Evolutionary conservation across 176 grass and related monocot genomes (phyloP), one percentile per base, ranked within the genome.

Genomic region (Poa annua): DNA sequence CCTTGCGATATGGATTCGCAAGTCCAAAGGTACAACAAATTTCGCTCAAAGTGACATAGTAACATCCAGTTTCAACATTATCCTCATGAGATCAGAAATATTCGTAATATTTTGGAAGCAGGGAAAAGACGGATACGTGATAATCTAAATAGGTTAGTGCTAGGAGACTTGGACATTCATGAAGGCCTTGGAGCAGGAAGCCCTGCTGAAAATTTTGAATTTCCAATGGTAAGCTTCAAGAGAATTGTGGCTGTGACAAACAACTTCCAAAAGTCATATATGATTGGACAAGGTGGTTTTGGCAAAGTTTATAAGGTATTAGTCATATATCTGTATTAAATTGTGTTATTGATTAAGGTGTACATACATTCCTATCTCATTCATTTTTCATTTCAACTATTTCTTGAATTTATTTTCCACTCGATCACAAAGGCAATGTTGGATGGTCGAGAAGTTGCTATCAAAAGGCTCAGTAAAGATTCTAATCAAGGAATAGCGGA

Each of bases 221-320:
- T 77, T 68, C 24, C 81, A 63, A 54, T 68, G 8, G 35, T 84
- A 29, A 80, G 20, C 5, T 80, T 88, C 15, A 54, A 80, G 35
- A 63, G 11, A 16, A 72, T 89, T 71, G 35, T 45, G 2, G 20
- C 6, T 16, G 81, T 76, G 2, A 89, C 74, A 3, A 25, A 74
- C 54, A 62, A 89, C 34, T 89, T 89, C 57, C 72, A 55, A 13
- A 41, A 77, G 25, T 20, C 74, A 24, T 16, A 22, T 49, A 74
- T 72, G 72, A 45, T 88, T 3, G 80, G 86, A 11, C 72, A 83
- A 13, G 86, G 79, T 14, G 79, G 86, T 71, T 88, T 88, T 72
- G 86, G 79, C 15, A 76, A 76, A 52, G 80, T 88, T 39, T 88
- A 78, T 48, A 83, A 88, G 86, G 86, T 88, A 56, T 26, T 71